Evolutionary conservation across 768 basidiomycete species (phyloP).

Genomic region (Auricularia cornea): DNA sequence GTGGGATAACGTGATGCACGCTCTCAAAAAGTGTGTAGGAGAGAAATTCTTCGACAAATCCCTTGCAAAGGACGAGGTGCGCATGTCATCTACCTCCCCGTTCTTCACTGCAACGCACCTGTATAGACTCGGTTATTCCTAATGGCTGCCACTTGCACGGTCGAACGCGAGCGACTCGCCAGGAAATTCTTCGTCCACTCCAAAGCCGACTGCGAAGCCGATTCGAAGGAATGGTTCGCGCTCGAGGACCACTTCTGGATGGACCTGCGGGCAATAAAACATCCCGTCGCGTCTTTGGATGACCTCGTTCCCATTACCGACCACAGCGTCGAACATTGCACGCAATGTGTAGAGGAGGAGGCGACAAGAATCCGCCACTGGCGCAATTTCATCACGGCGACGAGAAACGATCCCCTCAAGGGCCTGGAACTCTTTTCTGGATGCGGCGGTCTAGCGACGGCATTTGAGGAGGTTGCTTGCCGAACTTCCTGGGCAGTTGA

Average conservation of each 20-base stretch:
- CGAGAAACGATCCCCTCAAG: constrained; percentile 35
- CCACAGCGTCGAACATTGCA: constrained; percentile 24
- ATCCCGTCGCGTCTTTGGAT: neutral
- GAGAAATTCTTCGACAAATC: constrained; percentile 2
- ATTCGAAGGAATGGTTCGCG: constrained; percentile 33
- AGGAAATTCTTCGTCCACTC: constrained; percentile 30
- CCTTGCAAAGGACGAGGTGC: constrained; percentile 6
- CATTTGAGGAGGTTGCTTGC: constrained; percentile 53
- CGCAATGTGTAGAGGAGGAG: constrained; percentile 30
- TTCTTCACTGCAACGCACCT: neutral
- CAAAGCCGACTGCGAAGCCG: neutral
- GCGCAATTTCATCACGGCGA: constrained; percentile 21
- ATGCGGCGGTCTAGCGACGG: constrained; percentile 71
- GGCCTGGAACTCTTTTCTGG: constrained; percentile 67
- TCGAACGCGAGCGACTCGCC: constrained; percentile 34
- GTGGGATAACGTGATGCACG: constrained; percentile 32
- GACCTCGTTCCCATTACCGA: neutral
- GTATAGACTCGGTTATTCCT: constrained; percentile 33
- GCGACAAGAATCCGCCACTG: constrained; percentile 21
- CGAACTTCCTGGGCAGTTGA: constrained; percentile 65
- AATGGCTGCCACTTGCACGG: constrained; percentile 21
- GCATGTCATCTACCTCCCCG: neutral
- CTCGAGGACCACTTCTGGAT: constrained; percentile 15
- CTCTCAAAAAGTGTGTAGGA: constrained; percentile 5
- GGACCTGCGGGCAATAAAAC: constrained; percentile 12